Evolutionary conservation across 352 stramenopile species (phyloP).

Genomic region (Aphanomyces cochlioides): DNA sequence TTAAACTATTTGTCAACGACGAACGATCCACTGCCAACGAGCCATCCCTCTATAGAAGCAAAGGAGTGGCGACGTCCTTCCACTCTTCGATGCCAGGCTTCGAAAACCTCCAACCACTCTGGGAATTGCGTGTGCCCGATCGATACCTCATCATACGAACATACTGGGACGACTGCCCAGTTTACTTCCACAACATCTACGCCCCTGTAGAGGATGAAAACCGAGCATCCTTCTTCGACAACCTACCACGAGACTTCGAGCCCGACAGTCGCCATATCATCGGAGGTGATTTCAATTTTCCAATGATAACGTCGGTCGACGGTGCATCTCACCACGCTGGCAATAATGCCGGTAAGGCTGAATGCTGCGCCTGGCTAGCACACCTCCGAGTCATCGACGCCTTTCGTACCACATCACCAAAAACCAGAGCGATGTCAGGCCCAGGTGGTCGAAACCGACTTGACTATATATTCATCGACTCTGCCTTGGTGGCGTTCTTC

Average conservation of each 20-base stretch:
- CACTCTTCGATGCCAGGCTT: slow-evolving; percentile 7
- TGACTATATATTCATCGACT: slow-evolving; percentile 3
- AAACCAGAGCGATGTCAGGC: not conserved
- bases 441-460: slow-evolving; percentile 1
- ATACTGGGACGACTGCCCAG: not conserved
- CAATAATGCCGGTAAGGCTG: no score
- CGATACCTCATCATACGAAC: not conserved
- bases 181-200: slow-evolving; percentile 11
- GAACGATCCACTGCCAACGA: slow-evolving; percentile 6
- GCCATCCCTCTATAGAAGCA: not conserved
- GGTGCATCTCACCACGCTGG: no score
- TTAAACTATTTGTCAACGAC: not conserved
- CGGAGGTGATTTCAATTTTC: not conserved
- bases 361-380: no score
- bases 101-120: not conserved
- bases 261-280: not conserved
- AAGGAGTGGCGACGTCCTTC: slow-evolving; percentile 2
- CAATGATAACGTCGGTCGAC: no score
- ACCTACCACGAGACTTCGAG: not conserved
- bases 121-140: not conserved
- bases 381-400: not conserved
- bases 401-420: not conserved
- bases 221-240: not conserved
- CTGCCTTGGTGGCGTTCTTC: not conserved
- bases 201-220: not conserved